These are phyloP conservation scores for Monosporascus sp. DNA, from an alignment of 2,329 filamentous ascomycete species.

Conservation along the genomic window DNA sequence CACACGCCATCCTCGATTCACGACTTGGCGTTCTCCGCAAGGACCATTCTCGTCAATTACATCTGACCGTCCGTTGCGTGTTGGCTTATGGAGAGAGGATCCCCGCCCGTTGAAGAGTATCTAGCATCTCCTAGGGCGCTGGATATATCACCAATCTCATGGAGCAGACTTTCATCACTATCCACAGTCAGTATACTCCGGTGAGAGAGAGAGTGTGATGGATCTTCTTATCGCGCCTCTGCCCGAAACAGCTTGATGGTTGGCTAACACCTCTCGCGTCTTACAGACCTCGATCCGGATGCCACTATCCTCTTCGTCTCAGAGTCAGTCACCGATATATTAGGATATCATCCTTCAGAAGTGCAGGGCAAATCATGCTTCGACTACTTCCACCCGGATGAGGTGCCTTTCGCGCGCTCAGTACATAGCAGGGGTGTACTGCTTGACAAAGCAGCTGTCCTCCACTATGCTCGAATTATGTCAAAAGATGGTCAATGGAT, in stretches of 20 bases:
- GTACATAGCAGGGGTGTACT: constrained; percentile 68
- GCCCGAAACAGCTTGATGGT: constrained; percentile 4
- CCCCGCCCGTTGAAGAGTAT: constrained; percentile 15
- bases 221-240: constrained; percentile 4
- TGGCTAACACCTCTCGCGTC: constrained; percentile 13
- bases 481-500: constrained; percentile 67
- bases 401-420: constrained; percentile 67
- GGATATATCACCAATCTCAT: constrained; percentile 38
- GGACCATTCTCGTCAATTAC: constrained; percentile 10
- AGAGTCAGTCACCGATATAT: constrained; percentile 70
- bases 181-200: constrained; percentile 62
- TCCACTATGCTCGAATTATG: constrained; percentile 72
- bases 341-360: constrained; percentile 69
- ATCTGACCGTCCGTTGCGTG: constrained; percentile 11
- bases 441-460: constrained; percentile 78
- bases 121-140: constrained; percentile 15
- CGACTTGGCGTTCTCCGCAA: constrained; percentile 16
- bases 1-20: constrained; percentile 11
- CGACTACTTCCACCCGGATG: constrained; percentile 80
- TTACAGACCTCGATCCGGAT: constrained; percentile 64
- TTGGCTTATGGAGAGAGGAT: constrained; percentile 18
- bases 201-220: constrained; percentile 1
- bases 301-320: constrained; percentile 79
- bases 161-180: constrained; percentile 88
- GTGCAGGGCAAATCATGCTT: constrained; percentile 73